phyloP scores from a whole-genome alignment of 2,329 filamentous ascomycete genomes.

The Camptophora hylomeconis region DNA sequence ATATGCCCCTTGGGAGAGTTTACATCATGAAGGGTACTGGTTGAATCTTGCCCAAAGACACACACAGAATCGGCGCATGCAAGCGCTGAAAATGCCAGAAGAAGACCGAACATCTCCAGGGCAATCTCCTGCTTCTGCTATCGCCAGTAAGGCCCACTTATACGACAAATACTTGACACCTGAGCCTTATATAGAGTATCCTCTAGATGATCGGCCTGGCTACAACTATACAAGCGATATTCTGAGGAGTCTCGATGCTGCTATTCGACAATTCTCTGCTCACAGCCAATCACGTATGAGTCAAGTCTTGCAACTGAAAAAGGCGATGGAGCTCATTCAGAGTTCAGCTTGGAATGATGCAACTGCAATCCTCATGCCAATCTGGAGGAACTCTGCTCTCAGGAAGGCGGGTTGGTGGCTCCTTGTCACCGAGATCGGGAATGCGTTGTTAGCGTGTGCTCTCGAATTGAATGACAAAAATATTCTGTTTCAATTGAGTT shows the following conservation, averaged over 20 bases:
- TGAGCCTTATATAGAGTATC: slow-evolving; percentile 43
- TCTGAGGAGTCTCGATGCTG: slow-evolving; percentile 31
- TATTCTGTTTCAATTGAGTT: slow-evolving; percentile 39
- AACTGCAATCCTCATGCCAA: slow-evolving; percentile 34
- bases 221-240: slow-evolving; percentile 42
- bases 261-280: slow-evolving; percentile 38
- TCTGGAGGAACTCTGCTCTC: slow-evolving; percentile 48
- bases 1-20: slow-evolving; percentile 42
- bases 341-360: slow-evolving; percentile 38
- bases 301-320: slow-evolving; percentile 41
- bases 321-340: slow-evolving; percentile 41
- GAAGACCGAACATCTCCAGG: slow-evolving; percentile 45
- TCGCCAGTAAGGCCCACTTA: slow-evolving; percentile 37
- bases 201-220: slow-evolving; percentile 28
- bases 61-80: slow-evolving; percentile 34
- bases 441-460: slow-evolving; percentile 42
- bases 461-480: slow-evolving; percentile 31
- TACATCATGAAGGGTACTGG: slow-evolving; percentile 54
- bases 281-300: slow-evolving; percentile 41
- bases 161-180: slow-evolving; percentile 51
- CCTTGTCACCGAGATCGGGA: slow-evolving; percentile 39
- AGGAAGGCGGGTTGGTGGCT: slow-evolving; percentile 47
- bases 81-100: slow-evolving; percentile 43
- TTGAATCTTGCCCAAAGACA: slow-evolving; percentile 40
- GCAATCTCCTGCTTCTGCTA: slow-evolving; percentile 41